Conservation (phyloP, 2,329 filamentous ascomycete genomes). For the Neonectria faginata region DNA sequence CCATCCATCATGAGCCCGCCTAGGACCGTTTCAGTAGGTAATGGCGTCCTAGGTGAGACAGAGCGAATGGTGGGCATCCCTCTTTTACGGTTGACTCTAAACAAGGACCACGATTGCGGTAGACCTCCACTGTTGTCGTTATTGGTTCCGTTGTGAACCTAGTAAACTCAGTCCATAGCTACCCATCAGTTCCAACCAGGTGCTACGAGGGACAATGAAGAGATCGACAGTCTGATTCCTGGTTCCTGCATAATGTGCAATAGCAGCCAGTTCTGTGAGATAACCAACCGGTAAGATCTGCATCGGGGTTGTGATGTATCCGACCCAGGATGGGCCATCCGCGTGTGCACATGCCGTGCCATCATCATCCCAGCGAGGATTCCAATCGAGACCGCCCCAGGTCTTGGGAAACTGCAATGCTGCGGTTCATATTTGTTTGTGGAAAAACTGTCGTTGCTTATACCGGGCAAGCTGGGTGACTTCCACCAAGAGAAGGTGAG, state of each 20-base stretch:
- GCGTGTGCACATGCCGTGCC: conserved; percentile 6
- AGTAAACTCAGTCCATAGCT: background rate
- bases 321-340: conserved; percentile 4
- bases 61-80: background rate
- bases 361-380: background rate
- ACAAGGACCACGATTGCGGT: background rate
- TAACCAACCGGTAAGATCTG: conserved; percentile 7
- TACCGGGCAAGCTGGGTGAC: background rate
- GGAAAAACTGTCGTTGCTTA: background rate
- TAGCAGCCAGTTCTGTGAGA: background rate
- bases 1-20: background rate
- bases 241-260: background rate
- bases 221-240: background rate
- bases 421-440: background rate
- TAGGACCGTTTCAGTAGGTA: background rate
- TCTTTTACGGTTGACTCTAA: background rate
- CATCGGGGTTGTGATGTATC: conserved; percentile 8
- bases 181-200: background rate
- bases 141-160: background rate
- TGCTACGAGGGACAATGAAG: background rate
- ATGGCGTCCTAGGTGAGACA: background rate
- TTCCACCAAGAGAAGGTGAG: background rate
- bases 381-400: background rate
- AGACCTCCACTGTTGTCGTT: background rate
- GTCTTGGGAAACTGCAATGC: background rate